These are phyloP conservation scores for Xylaria digitata DNA, from an alignment of 2,329 filamentous ascomycete species.

Conservation along the genomic window DNA sequence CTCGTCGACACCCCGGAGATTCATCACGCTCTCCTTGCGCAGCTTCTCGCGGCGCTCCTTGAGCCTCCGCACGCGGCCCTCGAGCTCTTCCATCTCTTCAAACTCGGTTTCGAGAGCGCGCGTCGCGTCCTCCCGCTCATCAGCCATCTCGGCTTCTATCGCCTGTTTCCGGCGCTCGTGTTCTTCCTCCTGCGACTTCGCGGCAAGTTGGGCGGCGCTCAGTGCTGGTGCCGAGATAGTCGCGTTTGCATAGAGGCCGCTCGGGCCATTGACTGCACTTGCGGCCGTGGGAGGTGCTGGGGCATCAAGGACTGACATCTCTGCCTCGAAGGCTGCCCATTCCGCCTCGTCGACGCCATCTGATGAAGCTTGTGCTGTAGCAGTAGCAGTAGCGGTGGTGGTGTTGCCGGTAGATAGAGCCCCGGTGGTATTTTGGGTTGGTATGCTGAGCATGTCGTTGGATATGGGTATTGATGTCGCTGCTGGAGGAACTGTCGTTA, in stretches of 20 bases:
- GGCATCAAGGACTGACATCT: slow-evolving; percentile 66
- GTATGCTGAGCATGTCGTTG: slow-evolving; percentile 39
- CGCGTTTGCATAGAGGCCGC: slow-evolving; percentile 56
- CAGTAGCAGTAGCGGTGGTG: background rate
- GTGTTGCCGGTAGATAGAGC: slow-evolving; percentile 11
- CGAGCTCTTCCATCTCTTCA: slow-evolving; percentile 84
- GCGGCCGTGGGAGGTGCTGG: slow-evolving; percentile 36
- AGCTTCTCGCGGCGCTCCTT: slow-evolving; percentile 78
- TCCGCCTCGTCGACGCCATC: slow-evolving; percentile 74
- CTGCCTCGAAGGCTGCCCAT: slow-evolving; percentile 88
- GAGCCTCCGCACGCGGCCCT: slow-evolving; percentile 74
- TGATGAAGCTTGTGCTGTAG: slow-evolving; percentile 20
- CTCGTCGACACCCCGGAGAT: slow-evolving; percentile 44
- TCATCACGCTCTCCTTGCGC: slow-evolving; percentile 52
- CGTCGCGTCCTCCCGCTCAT: slow-evolving; percentile 80
- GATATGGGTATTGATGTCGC: slow-evolving; percentile 41
- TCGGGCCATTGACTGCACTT: slow-evolving; percentile 35
- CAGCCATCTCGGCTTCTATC: slow-evolving; percentile 67
- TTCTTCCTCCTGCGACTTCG: slow-evolving; percentile 62
- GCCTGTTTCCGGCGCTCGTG: slow-evolving; percentile 64
- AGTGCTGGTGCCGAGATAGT: slow-evolving; percentile 77
- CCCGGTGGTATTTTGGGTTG: slow-evolving; percentile 14
- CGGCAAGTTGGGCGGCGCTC: slow-evolving; percentile 70
- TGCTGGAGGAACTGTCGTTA: slow-evolving; percentile 18
- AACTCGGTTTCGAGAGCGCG: slow-evolving; percentile 80